Base-by-base conservation (phyloP, 2,329 filamentous ascomycete genomes). In the Fusarium longipes region DNA sequence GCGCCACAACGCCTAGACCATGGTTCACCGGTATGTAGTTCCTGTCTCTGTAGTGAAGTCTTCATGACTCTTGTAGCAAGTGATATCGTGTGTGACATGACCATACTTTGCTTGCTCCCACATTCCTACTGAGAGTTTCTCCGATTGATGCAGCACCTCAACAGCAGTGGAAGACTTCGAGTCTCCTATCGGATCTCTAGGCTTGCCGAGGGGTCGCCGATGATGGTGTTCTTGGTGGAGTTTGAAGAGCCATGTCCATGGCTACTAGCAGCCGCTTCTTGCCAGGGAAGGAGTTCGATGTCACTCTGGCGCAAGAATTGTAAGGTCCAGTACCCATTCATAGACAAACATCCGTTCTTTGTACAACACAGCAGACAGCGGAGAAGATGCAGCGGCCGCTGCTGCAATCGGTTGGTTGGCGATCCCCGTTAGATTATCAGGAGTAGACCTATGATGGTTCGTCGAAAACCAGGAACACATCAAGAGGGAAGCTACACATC, bases 191-290 rank as follows among this genome's bases (percentile, higher is more conserved):
- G 24, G 32, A 39, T 24, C 24, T 45, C 30, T 22, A 55, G 42
- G 66, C 47, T 56, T 38, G 66, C 66, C 66, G 66, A 61, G 63
- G 38, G 58, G 60, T 36, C 62, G 33, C 66, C 65, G 66, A 58
- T 67, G 49, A 63, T 59, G 62, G 66, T 68, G 66, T 57, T 69
- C 36, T 32, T 63, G 53, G 66, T 68, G 66, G 66, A 69, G 66
- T 63, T n/a, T 49, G n/a, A 40, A 55, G 40, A 66, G 62, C 56
- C 51, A 57, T 61, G 33, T 38, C 39, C 29, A 35, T 35, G 38
- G 27, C 17, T 30, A 24, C 45, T 52, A 43, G 49, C 36, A 63
- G 45, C 51, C 42, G 65, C 33, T 45, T 69, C 42, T 56, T 65
- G 47, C 51, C 52, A 56, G 44, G 35, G 39, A 43, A 30, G 64